Evolutionary conservation across 805 yeast genomes (phyloP), one percentile per base, ranked within the genome.

Genomic region (Hanseniaspora occidentalis): DNA sequence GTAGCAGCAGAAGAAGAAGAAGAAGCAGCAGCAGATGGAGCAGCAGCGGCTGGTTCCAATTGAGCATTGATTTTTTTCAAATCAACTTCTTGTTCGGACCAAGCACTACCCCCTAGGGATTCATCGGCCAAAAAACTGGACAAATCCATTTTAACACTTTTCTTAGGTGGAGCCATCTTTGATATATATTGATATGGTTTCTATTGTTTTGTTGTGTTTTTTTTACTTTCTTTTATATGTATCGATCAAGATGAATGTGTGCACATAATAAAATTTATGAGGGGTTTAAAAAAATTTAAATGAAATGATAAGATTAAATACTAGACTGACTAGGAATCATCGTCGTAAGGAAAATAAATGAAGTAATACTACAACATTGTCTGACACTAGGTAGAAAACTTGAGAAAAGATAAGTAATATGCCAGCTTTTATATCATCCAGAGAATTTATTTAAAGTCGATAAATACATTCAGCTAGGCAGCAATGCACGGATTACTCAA

Each of bases 61-160:
- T 16, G 29, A 45, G n/a, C 37, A 43, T 49, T n/a, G 48, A 43
- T 25, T 45, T 49, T 34, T 54, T 70, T 67, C 61, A 79, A 67
- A 63, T 82, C 92, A 49, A 83, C 76, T 47, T 79, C 92, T 46
- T 76, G 83, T 53, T 84, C 94, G 37, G 86, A 92, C 94, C 95
- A 84, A 24, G 85, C 77, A 39, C 79, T 75, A 38, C 75, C 77
- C 36, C 83, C 84, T 50, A 77, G 72, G 31, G 79, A 61, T 40
- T 77, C 82, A 63, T 82, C 92, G 53, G 77, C 75, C 58, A 84
- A 72, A 71, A 86, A 86, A 62, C 88, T 76, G 58, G 77, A 79
- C 64, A 86, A 73, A 70, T 83, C 89, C 92, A 85, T 82, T 66
- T 78, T 84, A 48, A 71, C 70, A 44, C 67, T 70, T 58, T 77